phyloP scores from a whole-genome alignment of 2,329 filamentous ascomycete genomes.

The Beauveria scarabaeidicola region DNA sequence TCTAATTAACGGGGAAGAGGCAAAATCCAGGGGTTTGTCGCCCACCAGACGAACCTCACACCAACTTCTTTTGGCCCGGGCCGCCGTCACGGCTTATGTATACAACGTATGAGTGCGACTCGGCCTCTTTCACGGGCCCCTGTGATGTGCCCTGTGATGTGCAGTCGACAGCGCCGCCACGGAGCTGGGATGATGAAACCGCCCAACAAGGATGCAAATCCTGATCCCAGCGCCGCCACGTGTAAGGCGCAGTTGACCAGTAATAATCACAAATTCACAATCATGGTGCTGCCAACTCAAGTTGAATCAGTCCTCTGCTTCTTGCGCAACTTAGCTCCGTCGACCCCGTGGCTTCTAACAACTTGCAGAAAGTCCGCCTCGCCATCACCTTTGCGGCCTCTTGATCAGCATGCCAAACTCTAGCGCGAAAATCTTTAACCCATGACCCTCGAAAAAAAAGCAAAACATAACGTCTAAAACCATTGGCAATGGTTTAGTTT shows the following conservation, averaged over 20 bases:
- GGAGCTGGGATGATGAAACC: conserved; percentile 2
- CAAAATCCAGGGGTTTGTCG: neutral
- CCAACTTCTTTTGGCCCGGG: neutral
- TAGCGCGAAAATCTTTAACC: neutral
- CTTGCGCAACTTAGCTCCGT: neutral
- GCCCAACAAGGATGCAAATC: neutral
- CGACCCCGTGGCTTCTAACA: neutral
- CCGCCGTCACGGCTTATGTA: neutral
- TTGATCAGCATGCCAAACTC: neutral
- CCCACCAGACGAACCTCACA: neutral
- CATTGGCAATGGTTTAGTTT: neutral
- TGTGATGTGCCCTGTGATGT: neutral
- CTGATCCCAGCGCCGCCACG: conserved; percentile 5
- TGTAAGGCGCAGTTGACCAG: neutral
- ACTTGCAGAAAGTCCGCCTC: too few species aligned
- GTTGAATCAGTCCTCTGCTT: neutral
- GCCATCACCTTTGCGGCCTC: too few species aligned
- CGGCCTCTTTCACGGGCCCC: neutral
- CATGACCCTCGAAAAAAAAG: neutral
- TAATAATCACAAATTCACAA: too few species aligned
- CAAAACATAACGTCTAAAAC: neutral
- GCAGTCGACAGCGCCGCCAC: conserved; percentile 4
- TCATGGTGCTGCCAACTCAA: neutral
- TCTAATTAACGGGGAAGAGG: neutral
- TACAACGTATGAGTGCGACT: neutral